Evolutionary conservation across 257 asterid genomes (phyloP).

Genomic region (Gynochthodes officinalis): DNA sequence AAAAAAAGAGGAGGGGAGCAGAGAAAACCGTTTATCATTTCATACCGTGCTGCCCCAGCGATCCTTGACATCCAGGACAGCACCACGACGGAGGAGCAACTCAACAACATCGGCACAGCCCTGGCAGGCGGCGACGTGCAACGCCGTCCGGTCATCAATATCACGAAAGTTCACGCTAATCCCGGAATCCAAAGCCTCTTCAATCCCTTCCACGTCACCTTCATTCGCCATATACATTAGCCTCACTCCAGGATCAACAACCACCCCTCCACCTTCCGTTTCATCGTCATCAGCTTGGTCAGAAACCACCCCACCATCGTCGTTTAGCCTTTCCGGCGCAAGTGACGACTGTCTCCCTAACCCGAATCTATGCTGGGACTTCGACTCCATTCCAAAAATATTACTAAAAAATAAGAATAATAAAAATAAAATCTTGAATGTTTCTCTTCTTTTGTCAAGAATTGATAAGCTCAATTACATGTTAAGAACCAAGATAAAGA

Average conservation of each 20-base stretch:
- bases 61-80: conserved; percentile 56
- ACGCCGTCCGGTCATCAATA: conserved; percentile 71
- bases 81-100: conserved; percentile 53
- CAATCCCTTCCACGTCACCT: conserved; percentile 76
- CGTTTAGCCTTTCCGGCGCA: conserved; percentile 43
- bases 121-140: conserved; percentile 87
- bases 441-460: not conserved
- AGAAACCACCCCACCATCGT: conserved; percentile 13
- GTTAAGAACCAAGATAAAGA: not conserved
- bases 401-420: not conserved
- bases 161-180: conserved; percentile 63
- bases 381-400: conserved; percentile 40
- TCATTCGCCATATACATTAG: conserved; percentile 73
- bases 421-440: not conserved
- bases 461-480: not conserved
- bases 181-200: conserved; percentile 57
- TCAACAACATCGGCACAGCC: conserved; percentile 55
- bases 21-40: too few relatives aligned
- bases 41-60: conserved; percentile 96
- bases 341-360: conserved; percentile 67
- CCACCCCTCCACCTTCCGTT: conserved; percentile 33
- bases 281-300: conserved; percentile 23
- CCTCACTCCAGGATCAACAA: conserved; percentile 59
- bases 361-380: conserved; percentile 52
- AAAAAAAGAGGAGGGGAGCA: too few relatives aligned